Evolutionary conservation across 768 basidiomycete genomes (phyloP).

Genomic region (Russula sp.): DNA sequence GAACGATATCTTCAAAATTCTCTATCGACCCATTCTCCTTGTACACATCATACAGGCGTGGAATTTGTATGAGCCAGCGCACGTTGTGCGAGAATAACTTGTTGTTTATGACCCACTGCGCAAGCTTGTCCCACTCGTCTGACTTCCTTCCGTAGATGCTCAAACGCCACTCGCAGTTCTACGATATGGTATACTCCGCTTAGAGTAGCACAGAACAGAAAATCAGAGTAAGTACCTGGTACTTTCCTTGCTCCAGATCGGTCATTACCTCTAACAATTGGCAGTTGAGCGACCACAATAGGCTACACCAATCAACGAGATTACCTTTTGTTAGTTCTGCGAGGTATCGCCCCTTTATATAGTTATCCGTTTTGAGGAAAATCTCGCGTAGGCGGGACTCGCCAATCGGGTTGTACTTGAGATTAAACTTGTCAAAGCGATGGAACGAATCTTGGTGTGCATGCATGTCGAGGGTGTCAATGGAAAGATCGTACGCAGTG

Average conservation of each 20-base stretch:
- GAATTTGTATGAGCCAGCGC: constrained; percentile 95
- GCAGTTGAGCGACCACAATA: neutral
- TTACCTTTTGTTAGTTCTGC: constrained; percentile 91
- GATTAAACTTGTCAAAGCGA: constrained; percentile 96
- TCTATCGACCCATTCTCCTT: constrained; percentile 79
- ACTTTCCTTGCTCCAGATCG: constrained; percentile 98
- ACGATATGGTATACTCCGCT: neutral
- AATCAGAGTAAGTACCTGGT: constrained; percentile 59
- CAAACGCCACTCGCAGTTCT: constrained; percentile 97
- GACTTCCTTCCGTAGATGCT: constrained; percentile 85
- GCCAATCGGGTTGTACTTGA: constrained; percentile 96
- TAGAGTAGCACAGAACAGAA: neutral
- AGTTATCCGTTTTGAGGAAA: constrained; percentile 97
- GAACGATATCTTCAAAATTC: constrained; percentile 89
- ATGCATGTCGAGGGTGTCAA: constrained; percentile 99
- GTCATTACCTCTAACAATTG: constrained; percentile 80
- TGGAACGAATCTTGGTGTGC: constrained; percentile 98
- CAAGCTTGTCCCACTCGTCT: constrained; percentile 97
- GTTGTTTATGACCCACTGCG: constrained; percentile 93
- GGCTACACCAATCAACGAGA: constrained; percentile 3
- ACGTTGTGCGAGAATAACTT: constrained; percentile 96
- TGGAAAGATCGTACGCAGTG: constrained; percentile 95
- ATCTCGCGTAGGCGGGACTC: constrained; percentile 94
- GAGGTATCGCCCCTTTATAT: constrained; percentile 86
- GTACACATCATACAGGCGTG: constrained; percentile 93